Evolutionary conservation across 2,329 filamentous ascomycete genomes (phyloP), one percentile per base, ranked within the genome.

Genomic region (Neonectria faginata): DNA sequence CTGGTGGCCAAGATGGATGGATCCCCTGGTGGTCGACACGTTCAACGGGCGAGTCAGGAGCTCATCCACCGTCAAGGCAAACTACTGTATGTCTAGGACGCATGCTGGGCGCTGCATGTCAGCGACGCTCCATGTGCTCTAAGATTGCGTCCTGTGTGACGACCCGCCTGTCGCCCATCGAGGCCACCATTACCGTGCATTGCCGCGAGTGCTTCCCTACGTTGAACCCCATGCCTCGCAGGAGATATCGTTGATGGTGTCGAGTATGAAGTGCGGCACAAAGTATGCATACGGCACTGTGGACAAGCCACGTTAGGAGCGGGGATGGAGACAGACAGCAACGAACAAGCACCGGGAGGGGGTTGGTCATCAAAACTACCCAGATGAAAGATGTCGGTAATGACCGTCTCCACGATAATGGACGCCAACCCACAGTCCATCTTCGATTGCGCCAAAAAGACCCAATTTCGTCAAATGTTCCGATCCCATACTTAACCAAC

Each of bases 401-500:
- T 62, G 58, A 58, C 42, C 51, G 55, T 42, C 57, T 31, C 56
- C 58, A 47, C 58, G 66, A 52, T 41, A 44, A 45, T 60, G 57
- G 60, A 20, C 58, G 27, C 53, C 60, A 60, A 64, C 48, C n/a
- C 54, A 39, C 55, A 51, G 45, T 22, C 22, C 57, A 65, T 60
- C 62, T 54, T 56, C 62, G 60, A 61, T 54, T 57, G 29, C 54
- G 27, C 56, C 47, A 41, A 62, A 67, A 67, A 65, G 51, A 44
- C 62, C 59, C 55, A 65, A 65, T 70, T 67, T 70, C 61, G 61
- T 68, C 69, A 70, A 70, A 62, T 63, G 66, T 60, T 55, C 65
- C 63, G 64, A 73, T 73, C 65, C 72, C 62, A 57, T 12, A 25
- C 1, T 25, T 25, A 25, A 25, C 5, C 25, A 25, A 25, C 5